phyloP scores from a whole-genome alignment of 257 asterid species.

The Solanum medicagineum region DNA sequence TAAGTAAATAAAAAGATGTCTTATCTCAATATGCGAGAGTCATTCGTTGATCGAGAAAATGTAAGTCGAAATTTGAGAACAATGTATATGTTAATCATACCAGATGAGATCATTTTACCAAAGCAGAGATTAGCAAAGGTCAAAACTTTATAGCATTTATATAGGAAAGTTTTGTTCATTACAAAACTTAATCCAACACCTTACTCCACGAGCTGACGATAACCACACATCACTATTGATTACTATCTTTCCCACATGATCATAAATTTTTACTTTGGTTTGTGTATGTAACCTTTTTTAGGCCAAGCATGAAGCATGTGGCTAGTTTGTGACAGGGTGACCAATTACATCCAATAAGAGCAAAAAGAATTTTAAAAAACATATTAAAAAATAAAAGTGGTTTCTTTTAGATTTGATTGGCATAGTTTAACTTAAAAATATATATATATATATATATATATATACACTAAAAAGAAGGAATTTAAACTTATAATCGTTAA shows the following conservation, averaged over 20 bases:
- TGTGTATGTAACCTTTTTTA: neutral
- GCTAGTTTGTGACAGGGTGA: neutral
- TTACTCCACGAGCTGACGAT: neutral
- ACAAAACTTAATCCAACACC: neutral
- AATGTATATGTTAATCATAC: accelerated
- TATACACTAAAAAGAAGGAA: neutral
- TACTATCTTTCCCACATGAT: neutral
- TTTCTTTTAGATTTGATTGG: neutral
- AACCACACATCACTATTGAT: neutral
- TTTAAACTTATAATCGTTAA: neutral
- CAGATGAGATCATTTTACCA: neutral
- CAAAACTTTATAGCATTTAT: neutral
- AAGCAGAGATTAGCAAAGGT: neutral
- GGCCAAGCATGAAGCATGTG: neutral
- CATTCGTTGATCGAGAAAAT: neutral
- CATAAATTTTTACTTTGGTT: too few relatives aligned
- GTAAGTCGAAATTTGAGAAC: neutral
- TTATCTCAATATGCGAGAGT: neutral
- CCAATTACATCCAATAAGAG: neutral
- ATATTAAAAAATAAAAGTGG: neutral
- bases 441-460: too few relatives aligned
- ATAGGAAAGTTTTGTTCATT: neutral
- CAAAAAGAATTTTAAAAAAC: neutral
- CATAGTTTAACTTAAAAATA: neutral
- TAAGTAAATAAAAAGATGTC: neutral